A percentile compares a stretch with the other conserved stretches of the same genome.
Conservation (phyloP, 2,329 filamentous ascomycete species). For the Trichoderma gracile region DNA sequence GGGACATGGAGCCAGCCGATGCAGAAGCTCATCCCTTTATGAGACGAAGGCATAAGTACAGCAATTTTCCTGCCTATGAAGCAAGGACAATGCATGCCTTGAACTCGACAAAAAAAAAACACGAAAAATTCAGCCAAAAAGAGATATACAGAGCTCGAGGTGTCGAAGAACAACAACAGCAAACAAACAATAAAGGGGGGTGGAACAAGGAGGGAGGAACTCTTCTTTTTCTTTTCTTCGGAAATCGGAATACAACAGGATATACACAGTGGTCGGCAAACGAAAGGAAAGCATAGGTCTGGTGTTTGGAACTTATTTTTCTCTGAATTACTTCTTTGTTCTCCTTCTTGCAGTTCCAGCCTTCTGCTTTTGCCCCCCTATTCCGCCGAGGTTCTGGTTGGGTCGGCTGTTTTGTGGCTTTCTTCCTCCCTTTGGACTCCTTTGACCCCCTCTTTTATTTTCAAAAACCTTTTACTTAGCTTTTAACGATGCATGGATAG, state of each 20-base stretch:
- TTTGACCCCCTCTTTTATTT: not conserved
- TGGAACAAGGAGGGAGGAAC: not conserved
- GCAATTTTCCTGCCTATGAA: not conserved
- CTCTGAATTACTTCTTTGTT: conserved; percentile 10
- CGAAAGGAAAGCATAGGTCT: conserved; percentile 19
- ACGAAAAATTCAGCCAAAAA: not conserved
- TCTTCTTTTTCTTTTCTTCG: not conserved
- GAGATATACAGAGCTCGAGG: not conserved
- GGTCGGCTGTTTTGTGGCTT: not conserved
- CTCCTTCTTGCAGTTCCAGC: not conserved
- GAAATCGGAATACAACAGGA: conserved; percentile 28
- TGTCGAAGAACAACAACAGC: not conserved
- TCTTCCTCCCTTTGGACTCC: conserved; percentile 10
- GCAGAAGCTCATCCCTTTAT: conserved; percentile 11
- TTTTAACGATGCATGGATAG: conserved; percentile 33
- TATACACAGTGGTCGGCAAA: conserved; percentile 25
- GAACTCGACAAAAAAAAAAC: not conserved
- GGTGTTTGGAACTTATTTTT: conserved; percentile 24
- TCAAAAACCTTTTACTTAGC: conserved; percentile 27
- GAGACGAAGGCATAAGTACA: conserved; percentile 2
- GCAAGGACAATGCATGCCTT: not conserved
- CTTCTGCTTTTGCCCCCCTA: conserved; percentile 4
- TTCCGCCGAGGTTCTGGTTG: not conserved
- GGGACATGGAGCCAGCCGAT: conserved; percentile 10
- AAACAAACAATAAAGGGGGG: conserved; percentile 1